Base-by-base conservation (phyloP, 2,329 filamentous ascomycete species). In the Colletotrichum lupini region DNA sequence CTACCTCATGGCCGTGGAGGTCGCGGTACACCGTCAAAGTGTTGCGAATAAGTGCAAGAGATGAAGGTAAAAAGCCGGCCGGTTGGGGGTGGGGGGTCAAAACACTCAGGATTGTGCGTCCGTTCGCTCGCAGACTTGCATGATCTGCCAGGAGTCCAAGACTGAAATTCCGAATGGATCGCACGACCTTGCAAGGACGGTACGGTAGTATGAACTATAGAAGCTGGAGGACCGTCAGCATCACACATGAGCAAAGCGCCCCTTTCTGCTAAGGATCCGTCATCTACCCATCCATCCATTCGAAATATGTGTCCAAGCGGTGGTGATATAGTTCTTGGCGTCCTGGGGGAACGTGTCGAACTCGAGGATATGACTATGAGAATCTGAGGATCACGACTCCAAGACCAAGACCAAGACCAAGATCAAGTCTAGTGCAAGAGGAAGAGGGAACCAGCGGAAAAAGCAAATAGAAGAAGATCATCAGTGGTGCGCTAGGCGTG, bases 181-280 rank as follows among this genome's bases (percentile, higher is more conserved):
- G 53, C 63, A 63, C 42, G 46, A 32, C 58, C 64, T 24, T 46
- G 49, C 19, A 63, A 42, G 69, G 49, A 73, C 46, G 70, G 70
- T 57, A 42, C 5, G 37, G 37, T 42, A 42, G 37, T 42, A 42
- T 16, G 7, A 35, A 67, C 46, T 49, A 49, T 42, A 49, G 60
- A 46, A 26, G 46, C 30, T 53, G 16, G n/a, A 37, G 14, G 30
- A n/a, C 42, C 19, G 32, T 56, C 60, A 42, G 14, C 14, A 42
- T 42, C 37, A 42, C 14, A 70, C 60, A 73, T 70, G 70, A 70
- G 69, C 30, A 57, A 28, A 55, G 55, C 30, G 70, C 70, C 68
- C 35, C 60, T 49, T 64, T 49, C 53, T 61, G 67, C 46, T n/a
- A 35, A 57, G n/a, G 24, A 55, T n/a, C 28, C 26, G 5, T 30